phyloP scores from a whole-genome alignment of 208 protist species.

The Jaenimonas drosophilae region DNA sequence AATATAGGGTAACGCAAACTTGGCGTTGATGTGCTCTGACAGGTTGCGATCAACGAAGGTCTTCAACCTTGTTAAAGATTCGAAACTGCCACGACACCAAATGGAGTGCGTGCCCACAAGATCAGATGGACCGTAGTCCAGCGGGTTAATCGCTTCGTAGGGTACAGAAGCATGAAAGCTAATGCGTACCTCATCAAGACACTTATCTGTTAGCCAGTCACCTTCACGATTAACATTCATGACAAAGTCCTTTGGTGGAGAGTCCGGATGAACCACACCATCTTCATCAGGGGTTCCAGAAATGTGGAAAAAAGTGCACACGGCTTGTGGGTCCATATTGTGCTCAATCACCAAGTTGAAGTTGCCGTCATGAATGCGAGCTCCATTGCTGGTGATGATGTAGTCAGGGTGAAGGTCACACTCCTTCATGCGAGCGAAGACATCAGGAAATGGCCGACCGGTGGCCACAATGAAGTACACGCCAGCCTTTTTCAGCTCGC shows the following conservation, averaged over 20 bases:
- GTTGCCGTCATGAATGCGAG: slow-evolving; percentile 34
- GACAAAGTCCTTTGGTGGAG: slow-evolving; percentile 10
- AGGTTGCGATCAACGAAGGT: slow-evolving; percentile 16
- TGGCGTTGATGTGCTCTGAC: slow-evolving; percentile 8
- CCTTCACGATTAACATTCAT: slow-evolving; percentile 41
- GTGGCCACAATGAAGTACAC: slow-evolving; percentile 50
- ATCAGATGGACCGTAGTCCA: slow-evolving; percentile 12
- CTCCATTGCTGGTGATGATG: slow-evolving; percentile 72
- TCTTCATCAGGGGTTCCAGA: slow-evolving; percentile 3
- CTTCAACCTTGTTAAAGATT: slow-evolving; percentile 15
- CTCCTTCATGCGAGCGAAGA: slow-evolving; percentile 38
- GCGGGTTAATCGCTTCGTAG: slow-evolving; percentile 33
- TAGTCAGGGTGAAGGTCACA: slow-evolving; percentile 31
- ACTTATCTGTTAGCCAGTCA: slow-evolving; percentile 40
- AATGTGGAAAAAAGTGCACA: slow-evolving; percentile 39
- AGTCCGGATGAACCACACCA: background rate
- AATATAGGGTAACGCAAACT: slow-evolving; percentile 23
- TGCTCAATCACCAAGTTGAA: slow-evolving; percentile 15
- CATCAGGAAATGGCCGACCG: slow-evolving; percentile 47
- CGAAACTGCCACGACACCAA: slow-evolving; percentile 20
- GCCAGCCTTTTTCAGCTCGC: slow-evolving; percentile 9
- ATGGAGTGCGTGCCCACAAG: slow-evolving; percentile 32
- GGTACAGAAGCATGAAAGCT: slow-evolving; percentile 22
- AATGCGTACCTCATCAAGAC: slow-evolving; percentile 11
- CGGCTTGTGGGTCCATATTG: slow-evolving; percentile 22